Base-by-base conservation (phyloP, 352 stramenopile species). In the Phytopythium montanum region DNA sequence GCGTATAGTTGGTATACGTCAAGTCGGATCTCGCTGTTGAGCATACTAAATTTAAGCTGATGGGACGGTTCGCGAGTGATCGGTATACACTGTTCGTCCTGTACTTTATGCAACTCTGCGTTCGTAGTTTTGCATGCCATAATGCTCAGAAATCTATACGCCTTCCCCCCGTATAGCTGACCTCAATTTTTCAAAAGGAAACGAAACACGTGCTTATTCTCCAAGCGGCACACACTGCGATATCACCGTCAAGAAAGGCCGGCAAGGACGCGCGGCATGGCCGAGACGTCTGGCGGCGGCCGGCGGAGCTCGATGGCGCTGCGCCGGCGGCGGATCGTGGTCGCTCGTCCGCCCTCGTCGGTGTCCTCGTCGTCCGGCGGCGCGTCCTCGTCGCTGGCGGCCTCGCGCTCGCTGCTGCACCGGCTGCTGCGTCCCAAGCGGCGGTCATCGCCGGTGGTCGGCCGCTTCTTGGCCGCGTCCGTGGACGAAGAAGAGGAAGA, bases 341-440 rank as follows among this genome's bases (percentile, higher is more conserved):
- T 45, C 59, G 52, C 1, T 52, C 62, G 6, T 33, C 58, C 13
- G 31, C 66, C 5, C 50, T 65, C 25, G 28, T 73, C 36, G 44
- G 23, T 51, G 23, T 51, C 44, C 23, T 29, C 65, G 36, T 59
- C 61, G 5, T 51, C 44, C 51, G 54, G 0, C 51, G 66, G 6
- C 39, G 54, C 9, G 31, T 70, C 5, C 54, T 65, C 25, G 28
- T 73, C 36, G 23, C 42, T 49, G 42, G 42, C 29, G 19, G 36
- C 66, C n/a, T 62, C 60, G 5, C 61, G 60, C 0, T 46, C 55
- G 19, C 63, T 53, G 5, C 45, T 69, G 3, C 67, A 58, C 41
- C 64, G 60, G 9, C 48, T 69, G 12, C 44, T 62, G 48, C 69
- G 66, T 53, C 59, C 56, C 13, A 60, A 61, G 19, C 69, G 55